These are phyloP conservation scores for Juncus effusus DNA, from an alignment of 176 grass and related monocot species.

Conservation along the genomic window DNA sequence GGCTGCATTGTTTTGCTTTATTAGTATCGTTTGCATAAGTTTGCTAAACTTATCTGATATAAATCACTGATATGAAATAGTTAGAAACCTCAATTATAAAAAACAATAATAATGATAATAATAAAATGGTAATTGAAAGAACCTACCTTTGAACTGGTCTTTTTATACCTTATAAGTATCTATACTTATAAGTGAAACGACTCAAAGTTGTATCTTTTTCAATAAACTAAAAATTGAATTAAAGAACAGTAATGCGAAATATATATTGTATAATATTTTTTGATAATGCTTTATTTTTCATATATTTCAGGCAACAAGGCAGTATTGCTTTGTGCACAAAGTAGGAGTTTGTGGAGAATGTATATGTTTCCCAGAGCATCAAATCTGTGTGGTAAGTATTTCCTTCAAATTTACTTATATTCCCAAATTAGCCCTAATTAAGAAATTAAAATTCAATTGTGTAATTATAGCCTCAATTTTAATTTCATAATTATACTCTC, in stretches of 20 bases:
- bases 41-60: too few species aligned
- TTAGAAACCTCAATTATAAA: too few species aligned
- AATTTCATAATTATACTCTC: background rate
- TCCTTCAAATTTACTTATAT: background rate
- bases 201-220: too few species aligned
- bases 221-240: too few species aligned
- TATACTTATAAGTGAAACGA: too few species aligned
- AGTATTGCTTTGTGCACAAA: constrained; percentile 98
- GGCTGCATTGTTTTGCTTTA: constrained; percentile 11
- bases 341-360: constrained; percentile 92
- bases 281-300: background rate
- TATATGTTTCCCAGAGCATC: constrained; percentile 92
- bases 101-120: too few species aligned
- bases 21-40: background rate
- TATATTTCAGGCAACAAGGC: constrained; percentile 71
- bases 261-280: too few species aligned
- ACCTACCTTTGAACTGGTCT: too few species aligned
- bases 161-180: too few species aligned
- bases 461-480: background rate
- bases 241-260: too few species aligned
- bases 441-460: background rate
- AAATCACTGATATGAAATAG: too few species aligned
- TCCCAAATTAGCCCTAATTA: background rate
- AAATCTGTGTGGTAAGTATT: constrained; percentile 82
- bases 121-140: too few species aligned